Evolutionary conservation across 352 stramenopile genomes (phyloP), one percentile per base, ranked within the genome.

Genomic region (Pythium brachiatum): DNA sequence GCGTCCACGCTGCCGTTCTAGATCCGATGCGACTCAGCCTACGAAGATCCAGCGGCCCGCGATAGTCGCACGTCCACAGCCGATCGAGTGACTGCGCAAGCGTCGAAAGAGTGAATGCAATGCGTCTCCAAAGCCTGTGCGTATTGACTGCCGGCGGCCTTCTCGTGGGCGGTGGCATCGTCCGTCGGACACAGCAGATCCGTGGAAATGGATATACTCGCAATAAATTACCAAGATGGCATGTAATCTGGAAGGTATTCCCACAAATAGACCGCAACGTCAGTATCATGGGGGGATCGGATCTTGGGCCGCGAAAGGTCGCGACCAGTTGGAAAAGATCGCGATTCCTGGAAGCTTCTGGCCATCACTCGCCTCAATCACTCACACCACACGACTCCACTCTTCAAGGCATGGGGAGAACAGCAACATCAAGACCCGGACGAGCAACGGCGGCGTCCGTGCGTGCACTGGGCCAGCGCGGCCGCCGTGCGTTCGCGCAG

Each of bases 251-350:
- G 6, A 23, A 20, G 3, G 6, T 27, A 48, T 25, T 48, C 23
- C 0, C 41, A 13, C 3, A 29, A 25, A 16, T 48, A 48, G 41
- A 13, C 41, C 1, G n/a, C 1, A 5, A 5, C 20, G 51, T 57
- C 31, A 57, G n/a, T 57, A 27, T 13, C 23, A 29, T 31, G 31
- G 27, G 50, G 51, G 27, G 39, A 23, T 32, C 26, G 18, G 18
- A 57, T 57, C 51, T 44, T 44, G 8, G 15, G 38, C 20, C 41
- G 7, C n/a, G 41, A 48, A 48, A 48, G 41, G 41, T 48, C 41
- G 41, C 41, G 41, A 16, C 41, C 15, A 47, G n/a, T 25, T 43
- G 16, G 20, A 0, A 57, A 57, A 46, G 29, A 41, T 57, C 51
- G 51, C 50, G 50, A 23, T n/a, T n/a, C n/a, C n/a, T n/a, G n/a